Base-by-base conservation (phyloP, 1,284 basidiomycete species). In the Butyriboletus appendiculatus region DNA sequence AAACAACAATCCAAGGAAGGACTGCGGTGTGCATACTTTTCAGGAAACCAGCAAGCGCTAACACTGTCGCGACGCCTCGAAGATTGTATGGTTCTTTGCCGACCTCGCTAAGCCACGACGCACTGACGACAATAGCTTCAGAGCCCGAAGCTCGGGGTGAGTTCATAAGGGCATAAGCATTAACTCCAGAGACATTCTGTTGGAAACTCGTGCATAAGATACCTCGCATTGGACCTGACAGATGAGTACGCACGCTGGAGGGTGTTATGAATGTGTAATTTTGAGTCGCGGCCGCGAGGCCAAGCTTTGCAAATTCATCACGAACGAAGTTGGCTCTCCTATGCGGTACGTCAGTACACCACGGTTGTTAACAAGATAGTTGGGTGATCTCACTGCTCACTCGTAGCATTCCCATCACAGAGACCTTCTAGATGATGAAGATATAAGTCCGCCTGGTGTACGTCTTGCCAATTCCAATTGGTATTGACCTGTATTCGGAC, bases 51-150 rank as follows among this genome's bases (percentile, higher is more conserved):
- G 94, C 94, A 5, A 99, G 73, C 0, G 92, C 82, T 24, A 99
- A 76, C 3, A 98, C 77, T 4, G 82, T 90, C 4, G 96, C 82
- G 24, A 97, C 79, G 1, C 97, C 97, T 41, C 97, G 82, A 16
- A 96, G 74, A 67, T 99, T 99, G 48, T 85, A 73, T 11, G 81
- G 75, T 53, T 77, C 80, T 54, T 82, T 81, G 28, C 79, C 84
- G 42, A 73, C 77, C 56, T 79, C 76, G 61, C 92, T 94, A 5
- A 85, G 63, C 93, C 94, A 96, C 12, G 94, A 92, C 2, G 96
- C 94, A 56, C 88, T 88, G 38, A 98, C 79, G 20, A 98, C 81
- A 62, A 97, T 89, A 3, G 94, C 92, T 72, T 99, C 96, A 2
- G 87, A 86, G 1, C 95, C 96, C 28, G 95, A 87, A 5, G 90